These are phyloP conservation scores for Vigna mungo DNA, from an alignment of 306 rosid genomes.

Conservation along the genomic window DNA sequence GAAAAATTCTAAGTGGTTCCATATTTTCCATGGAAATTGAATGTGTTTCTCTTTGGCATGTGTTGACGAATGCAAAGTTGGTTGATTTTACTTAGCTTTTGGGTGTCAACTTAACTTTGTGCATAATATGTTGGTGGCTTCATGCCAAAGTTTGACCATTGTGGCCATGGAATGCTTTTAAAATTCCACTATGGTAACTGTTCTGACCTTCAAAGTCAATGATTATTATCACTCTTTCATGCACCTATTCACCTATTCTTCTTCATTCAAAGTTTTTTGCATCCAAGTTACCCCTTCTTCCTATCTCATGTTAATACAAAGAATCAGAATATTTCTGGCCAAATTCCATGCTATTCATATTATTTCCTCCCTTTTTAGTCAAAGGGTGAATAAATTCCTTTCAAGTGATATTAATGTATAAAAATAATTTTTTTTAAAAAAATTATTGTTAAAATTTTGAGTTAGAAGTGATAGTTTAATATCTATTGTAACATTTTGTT, in stretches of 20 bases:
- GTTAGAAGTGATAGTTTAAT: too few relatives aligned
- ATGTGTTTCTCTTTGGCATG: background rate
- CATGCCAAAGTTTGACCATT: background rate
- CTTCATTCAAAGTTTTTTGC: conserved; percentile 23
- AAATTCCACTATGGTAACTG: background rate
- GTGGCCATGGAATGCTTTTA: background rate
- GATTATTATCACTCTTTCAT: conserved; percentile 3
- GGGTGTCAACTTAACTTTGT: background rate
- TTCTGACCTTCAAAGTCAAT: conserved; percentile 27
- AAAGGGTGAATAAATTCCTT: conserved; percentile 3
- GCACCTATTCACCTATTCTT: too few relatives aligned
- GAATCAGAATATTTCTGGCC: background rate
- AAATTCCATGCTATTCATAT: background rate
- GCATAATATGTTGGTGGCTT: background rate
- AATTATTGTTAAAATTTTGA: too few relatives aligned
- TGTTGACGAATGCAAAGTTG: background rate
- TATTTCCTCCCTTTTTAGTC: background rate
- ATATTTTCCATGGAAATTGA: conserved; percentile 1
- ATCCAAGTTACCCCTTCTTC: conserved; percentile 22
- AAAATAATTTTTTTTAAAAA: too few relatives aligned
- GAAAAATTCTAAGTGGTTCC: background rate
- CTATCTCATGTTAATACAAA: background rate
- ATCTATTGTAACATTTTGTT: background rate
- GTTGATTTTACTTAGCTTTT: background rate
- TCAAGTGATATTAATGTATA: background rate